Evolutionary conservation across 345 rosid species (phyloP), one percentile per base, ranked within the genome.

Genomic region (Moricandia arvensis): DNA sequence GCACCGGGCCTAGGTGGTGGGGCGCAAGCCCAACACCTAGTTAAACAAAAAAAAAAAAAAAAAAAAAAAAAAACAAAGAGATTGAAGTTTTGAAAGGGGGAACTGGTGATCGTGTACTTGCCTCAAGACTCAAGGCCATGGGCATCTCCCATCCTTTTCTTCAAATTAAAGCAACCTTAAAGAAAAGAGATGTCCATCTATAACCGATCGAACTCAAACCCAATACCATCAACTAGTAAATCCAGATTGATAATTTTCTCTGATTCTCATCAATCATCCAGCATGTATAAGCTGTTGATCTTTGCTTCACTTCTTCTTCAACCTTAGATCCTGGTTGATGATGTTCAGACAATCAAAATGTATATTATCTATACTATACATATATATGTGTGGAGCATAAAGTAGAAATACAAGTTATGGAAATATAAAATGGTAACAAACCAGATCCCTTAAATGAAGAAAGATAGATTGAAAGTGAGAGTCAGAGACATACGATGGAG

Each of bases 31-130:
- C n/a, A n/a, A n/a, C n/a, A n/a, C n/a, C n/a, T n/a, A n/a, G n/a
- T n/a, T n/a, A n/a, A n/a, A n/a, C n/a, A n/a, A n/a, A n/a, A n/a
- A n/a, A n/a, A n/a, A n/a, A n/a, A n/a, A n/a, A n/a, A n/a, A n/a
- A n/a, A n/a, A n/a, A n/a, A n/a, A n/a, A n/a, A n/a, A n/a, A n/a
- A n/a, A 61, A 62, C 34, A 59, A 54, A 65, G 11, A 77, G 66
- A 71, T 77, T 77, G 76, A 77, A 71, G 80, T 77, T 64, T 51
- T 58, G 72, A 35, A 65, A 71, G 72, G 76, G 75, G 80, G 80
- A 77, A 77, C 80, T 59, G 49, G 30, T 31, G 45, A 69, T 61
- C 64, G 13, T 62, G 60, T 17, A 75, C 74, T 51, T 68, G 63
- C 74, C 27, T 75, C 75, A 38, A 76, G 34, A 47, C 49, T 75